Evolutionary conservation across 805 yeast genomes (phyloP), one percentile per base, ranked within the genome.

Genomic region (Wickerhamomyces strasburgensis): DNA sequence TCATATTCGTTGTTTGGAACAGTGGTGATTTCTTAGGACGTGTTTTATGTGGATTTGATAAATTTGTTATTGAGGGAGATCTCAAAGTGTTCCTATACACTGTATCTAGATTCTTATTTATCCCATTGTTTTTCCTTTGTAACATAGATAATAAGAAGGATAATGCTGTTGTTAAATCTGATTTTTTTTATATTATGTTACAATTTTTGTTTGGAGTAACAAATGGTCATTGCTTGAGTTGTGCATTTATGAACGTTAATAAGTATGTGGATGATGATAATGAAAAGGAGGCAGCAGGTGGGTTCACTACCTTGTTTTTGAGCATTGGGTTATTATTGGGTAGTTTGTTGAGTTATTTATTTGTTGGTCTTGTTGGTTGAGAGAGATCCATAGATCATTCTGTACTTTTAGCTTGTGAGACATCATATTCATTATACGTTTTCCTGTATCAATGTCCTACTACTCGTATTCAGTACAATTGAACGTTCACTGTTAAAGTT

Each of bases 251-350:
- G 83, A 71, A 70, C 32, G 83, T 87, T 3, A 80, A 84, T 0
- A 64, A 68, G 14, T 71, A 68, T 39, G 81, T 75, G 23, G 68
- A 70, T 1, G 85, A 78, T 24, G 84, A 76, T 21, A 70, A 71
- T 15, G 90, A 86, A 51, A 79, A 78, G 56, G 86, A 85, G 41
- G 96, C 96, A 1, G 96, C 98, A 2, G 96, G 96, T 31, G 97
- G 97, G 3, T 84, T 89, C 56, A 80, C 95, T 31, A 78, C 87
- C 1, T 76, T 89, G 16, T 78, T 86, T 47, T 72, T 89, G 35
- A 79, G 89, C 38, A 54, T 78, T 9, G 96, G 96, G 0, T 68
- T 90, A 34, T 78, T 93, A 0, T 64, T 70, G 2, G 98, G 98
- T 5, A 80, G 95, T 41, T 43, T 87, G 1, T 53, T 79, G 37